Conservation (phyloP, 176 grass and related monocot genomes). For the Juncus effusus region DNA sequence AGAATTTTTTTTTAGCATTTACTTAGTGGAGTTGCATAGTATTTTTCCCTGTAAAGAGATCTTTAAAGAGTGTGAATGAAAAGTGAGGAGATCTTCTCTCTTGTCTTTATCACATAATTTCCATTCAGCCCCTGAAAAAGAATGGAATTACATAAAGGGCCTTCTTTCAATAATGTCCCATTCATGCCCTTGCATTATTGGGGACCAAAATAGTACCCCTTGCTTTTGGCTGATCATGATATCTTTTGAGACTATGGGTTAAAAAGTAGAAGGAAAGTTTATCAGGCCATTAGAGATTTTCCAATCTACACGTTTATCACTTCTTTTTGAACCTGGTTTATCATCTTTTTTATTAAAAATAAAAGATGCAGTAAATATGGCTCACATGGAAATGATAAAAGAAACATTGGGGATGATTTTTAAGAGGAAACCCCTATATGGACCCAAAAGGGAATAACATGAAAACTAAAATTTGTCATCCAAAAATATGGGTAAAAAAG, state of each 20-base stretch:
- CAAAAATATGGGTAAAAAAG: no score
- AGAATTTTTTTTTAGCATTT: no score
- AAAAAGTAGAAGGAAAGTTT: conserved; percentile 3
- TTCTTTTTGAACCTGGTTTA: neutral
- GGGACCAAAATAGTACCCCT: conserved; percentile 4
- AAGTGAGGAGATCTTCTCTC: conserved; percentile 19
- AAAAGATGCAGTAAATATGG: no score
- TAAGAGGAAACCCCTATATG: no score
- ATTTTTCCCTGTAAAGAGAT: conserved; percentile 4
- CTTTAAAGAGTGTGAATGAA: conserved; percentile 19
- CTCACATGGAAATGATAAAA: no score
- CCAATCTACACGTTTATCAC: neutral
- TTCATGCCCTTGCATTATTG: conserved; percentile 29
- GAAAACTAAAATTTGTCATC: no score
- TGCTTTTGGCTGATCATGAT: conserved; percentile 31
- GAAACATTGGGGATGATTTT: no score
- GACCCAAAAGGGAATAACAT: no score
- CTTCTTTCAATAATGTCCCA: conserved; percentile 15
- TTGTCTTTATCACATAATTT: conserved; percentile 16
- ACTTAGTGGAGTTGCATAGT: no score
- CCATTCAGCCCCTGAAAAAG: neutral
- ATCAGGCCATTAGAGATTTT: no score
- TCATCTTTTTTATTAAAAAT: conserved; percentile 6
- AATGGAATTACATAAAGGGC: neutral
- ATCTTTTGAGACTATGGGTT: conserved; percentile 14